A percentile compares a stretch with the other conserved stretches of the same genome.
Evolutionary conservation across 768 basidiomycete genomes (phyloP).

Genomic region (Boletus vinaceobasis): DNA sequence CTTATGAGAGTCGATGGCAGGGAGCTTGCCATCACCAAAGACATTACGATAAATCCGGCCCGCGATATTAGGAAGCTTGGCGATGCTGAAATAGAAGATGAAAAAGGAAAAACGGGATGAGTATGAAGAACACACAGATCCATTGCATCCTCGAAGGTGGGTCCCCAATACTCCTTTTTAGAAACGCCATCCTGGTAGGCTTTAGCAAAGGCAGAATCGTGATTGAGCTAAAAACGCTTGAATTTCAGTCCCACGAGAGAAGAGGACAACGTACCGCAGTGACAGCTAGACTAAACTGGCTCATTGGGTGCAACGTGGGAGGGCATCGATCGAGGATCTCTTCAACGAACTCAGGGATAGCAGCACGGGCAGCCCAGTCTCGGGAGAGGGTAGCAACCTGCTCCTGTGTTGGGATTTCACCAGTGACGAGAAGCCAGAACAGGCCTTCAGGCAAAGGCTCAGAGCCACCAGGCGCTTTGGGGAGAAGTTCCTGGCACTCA

Average conservation of each 20-base stretch:
- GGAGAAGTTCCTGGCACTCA: constrained; percentile 81
- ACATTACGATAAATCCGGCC: constrained; percentile 89
- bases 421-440: constrained; percentile 95
- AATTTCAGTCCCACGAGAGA: neutral
- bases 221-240: constrained; percentile 60
- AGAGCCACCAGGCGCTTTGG: constrained; percentile 82
- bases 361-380: constrained; percentile 93
- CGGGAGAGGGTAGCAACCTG: constrained; percentile 83
- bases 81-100: constrained; percentile 57
- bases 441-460: constrained; percentile 93
- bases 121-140: constrained; percentile 53
- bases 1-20: constrained; percentile 76
- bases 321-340: constrained; percentile 93
- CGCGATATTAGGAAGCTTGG: constrained; percentile 95
- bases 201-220: constrained; percentile 94
- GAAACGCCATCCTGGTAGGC: constrained; percentile 89
- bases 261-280: constrained; percentile 62
- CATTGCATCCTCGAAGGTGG: constrained; percentile 88
- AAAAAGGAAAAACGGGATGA: neutral
- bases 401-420: constrained; percentile 88
- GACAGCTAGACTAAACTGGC: constrained; percentile 94
- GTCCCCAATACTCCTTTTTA: constrained; percentile 97
- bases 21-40: constrained; percentile 84
- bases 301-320: constrained; percentile 96
- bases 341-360: constrained; percentile 93